Evolutionary conservation across 805 yeast species (phyloP).

Genomic region (Limtongia smithiae): DNA sequence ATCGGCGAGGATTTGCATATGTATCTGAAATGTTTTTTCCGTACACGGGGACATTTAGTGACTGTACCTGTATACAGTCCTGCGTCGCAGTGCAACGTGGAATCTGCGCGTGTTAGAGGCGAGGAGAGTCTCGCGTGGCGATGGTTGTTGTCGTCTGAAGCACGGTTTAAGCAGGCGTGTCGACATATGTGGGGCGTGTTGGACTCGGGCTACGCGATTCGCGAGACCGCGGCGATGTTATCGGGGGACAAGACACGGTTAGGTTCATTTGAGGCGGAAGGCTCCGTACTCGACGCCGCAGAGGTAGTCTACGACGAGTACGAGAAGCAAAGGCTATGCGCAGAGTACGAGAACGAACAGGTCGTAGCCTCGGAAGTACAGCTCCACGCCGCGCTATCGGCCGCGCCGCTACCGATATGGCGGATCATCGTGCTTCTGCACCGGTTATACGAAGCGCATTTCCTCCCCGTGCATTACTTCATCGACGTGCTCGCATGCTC

Average conservation of each 20-base stretch:
- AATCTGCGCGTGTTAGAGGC: slow-evolving; percentile 5
- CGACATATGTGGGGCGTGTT: slow-evolving; percentile 31
- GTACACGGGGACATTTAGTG: slow-evolving; percentile 19
- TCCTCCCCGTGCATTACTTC: slow-evolving; percentile 28
- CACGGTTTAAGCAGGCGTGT: slow-evolving; percentile 28
- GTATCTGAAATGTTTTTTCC: slow-evolving; percentile 27
- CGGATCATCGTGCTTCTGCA: slow-evolving; percentile 18
- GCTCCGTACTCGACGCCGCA: too few species aligned
- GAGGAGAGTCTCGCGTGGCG: background rate
- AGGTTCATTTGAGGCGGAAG: too few species aligned
- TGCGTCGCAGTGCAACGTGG: slow-evolving; percentile 30
- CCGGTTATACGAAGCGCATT: slow-evolving; percentile 30
- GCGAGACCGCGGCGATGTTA: slow-evolving; percentile 7
- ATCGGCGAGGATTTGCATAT: slow-evolving; percentile 31
- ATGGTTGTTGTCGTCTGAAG: slow-evolving; percentile 18
- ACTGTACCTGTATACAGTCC: slow-evolving; percentile 26
- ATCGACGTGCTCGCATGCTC: slow-evolving; percentile 25
- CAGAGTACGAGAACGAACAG: background rate
- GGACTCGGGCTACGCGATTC: slow-evolving; percentile 28
- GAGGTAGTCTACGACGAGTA: too few species aligned
- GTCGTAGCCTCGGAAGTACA: background rate
- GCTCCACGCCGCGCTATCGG: background rate
- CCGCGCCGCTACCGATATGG: slow-evolving; percentile 8
- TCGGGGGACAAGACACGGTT: too few species aligned
- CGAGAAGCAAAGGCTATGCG: background rate